Evolutionary conservation across 371 early-diverging fungal genomes (phyloP).

Genomic region (Rhizopus microsporus): DNA sequence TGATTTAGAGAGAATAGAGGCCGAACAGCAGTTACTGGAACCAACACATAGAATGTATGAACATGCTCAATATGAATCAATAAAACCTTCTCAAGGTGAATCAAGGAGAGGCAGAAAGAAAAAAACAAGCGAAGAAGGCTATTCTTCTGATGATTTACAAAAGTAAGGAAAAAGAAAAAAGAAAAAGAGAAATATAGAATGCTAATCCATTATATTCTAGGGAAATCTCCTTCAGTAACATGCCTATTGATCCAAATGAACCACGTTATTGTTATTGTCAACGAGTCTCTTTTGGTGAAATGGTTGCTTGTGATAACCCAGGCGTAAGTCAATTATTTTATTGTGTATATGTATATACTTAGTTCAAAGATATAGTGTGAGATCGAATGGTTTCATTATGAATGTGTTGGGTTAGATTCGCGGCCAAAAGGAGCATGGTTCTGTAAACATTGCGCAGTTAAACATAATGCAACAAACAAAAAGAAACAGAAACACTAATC

Average conservation of each 20-base stretch:
- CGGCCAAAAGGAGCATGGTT: constrained; percentile 92
- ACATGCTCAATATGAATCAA: not conserved
- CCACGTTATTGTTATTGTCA: constrained; percentile 93
- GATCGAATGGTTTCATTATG: constrained; percentile 95
- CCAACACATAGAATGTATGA: constrained; percentile 42
- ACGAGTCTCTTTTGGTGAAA: constrained; percentile 95
- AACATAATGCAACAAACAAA: constrained; percentile 37
- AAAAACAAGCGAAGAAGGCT: not conserved
- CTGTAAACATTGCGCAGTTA: constrained; percentile 68
- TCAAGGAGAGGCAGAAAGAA: constrained; percentile 22
- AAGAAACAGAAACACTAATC: constrained; percentile 47
- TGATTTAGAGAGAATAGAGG: constrained; percentile 88
- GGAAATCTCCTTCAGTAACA: constrained; percentile 55
- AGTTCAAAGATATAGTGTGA: constrained; percentile 64
- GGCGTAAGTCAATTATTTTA: constrained; percentile 59
- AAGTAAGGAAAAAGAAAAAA: constrained; percentile 7
- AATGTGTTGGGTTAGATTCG: constrained; percentile 82
- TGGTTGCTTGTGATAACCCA: constrained; percentile 95
- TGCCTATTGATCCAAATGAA: constrained; percentile 94
- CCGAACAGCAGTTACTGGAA: constrained; percentile 73
- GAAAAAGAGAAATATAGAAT: constrained; percentile 3
- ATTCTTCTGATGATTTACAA: not conserved
- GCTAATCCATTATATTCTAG: constrained; percentile 15
- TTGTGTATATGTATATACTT: constrained; percentile 6
- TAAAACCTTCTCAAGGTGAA: constrained; percentile 2